phyloP scores from a whole-genome alignment of 352 stramenopile genomes.

The Halophytophthora polymorphica region DNA sequence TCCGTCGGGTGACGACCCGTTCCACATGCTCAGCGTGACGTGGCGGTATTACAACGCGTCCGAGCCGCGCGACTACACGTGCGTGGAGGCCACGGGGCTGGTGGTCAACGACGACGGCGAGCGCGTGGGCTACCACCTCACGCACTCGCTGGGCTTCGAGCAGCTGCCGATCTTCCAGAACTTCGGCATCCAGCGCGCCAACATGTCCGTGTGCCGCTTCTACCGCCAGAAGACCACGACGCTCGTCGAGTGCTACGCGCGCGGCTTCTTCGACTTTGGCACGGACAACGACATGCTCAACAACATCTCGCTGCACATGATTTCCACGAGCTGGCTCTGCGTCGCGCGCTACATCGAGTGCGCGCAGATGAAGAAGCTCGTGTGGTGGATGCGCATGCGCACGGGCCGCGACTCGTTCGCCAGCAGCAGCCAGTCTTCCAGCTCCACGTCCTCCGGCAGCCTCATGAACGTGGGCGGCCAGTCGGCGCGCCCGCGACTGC shows the following conservation, averaged over 20 bases:
- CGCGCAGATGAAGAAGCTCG: constrained; percentile 48
- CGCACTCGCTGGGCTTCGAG: constrained; percentile 53
- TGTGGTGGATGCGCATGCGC: constrained; percentile 35
- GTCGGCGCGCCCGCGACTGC: constrained; percentile 4
- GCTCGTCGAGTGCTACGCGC: constrained; percentile 36
- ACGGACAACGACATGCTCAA: constrained; percentile 39
- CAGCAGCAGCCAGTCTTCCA: constrained; percentile 32
- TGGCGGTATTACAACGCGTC: constrained; percentile 42
- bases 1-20: constrained; percentile 38
- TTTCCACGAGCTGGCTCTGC: constrained; percentile 41
- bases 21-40: constrained; percentile 47
- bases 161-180: constrained; percentile 34
- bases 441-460: constrained; percentile 24
- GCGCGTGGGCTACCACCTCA: constrained; percentile 49
- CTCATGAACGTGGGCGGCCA: constrained; percentile 10
- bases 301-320: constrained; percentile 39
- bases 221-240: constrained; percentile 35
- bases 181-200: constrained; percentile 36
- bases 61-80: constrained; percentile 53
- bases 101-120: constrained; percentile 32
- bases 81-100: constrained; percentile 49
- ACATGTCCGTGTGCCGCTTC: constrained; percentile 44
- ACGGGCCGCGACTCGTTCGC: constrained; percentile 38
- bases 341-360: constrained; percentile 34
- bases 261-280: constrained; percentile 49